Percentiles rank a stretch among this genome's conserved stretches.
Conservation (phyloP, 306 rosid genomes). For the Amphicarpaea edgeworthii region DNA sequence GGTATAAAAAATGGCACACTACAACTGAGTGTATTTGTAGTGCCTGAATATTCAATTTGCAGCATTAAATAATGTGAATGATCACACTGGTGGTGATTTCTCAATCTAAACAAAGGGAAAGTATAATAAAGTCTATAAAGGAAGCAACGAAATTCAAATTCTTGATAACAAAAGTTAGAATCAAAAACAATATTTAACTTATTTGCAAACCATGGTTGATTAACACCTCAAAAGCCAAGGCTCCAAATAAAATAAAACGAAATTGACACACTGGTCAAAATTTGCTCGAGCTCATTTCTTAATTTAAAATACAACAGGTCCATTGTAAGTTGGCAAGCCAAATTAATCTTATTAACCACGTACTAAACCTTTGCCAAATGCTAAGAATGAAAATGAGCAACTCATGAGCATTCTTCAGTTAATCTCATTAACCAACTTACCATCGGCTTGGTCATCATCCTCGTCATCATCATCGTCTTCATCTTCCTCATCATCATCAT, state of each 20-base stretch:
- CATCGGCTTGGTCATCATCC: slow-evolving; percentile 66
- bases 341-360: not conserved
- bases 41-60: not conserved
- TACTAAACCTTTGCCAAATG: not conserved
- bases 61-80: not conserved
- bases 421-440: slow-evolving; percentile 51
- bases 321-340: not conserved
- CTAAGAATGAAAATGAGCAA: not conserved
- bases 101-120: not conserved
- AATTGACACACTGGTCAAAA: not conserved
- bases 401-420: not conserved
- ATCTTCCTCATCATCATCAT: slow-evolving; percentile 70
- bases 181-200: not conserved
- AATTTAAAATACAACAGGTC: not conserved
- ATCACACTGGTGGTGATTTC: not conserved
- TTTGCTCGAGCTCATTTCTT: not conserved
- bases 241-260: not conserved
- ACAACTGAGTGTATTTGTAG: too few relatives aligned
- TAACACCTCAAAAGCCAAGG: not conserved
- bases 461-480: slow-evolving; percentile 71
- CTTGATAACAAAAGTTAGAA: not conserved
- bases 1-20: not conserved
- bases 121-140: not conserved
- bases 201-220: not conserved
- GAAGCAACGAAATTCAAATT: not conserved